A percentile compares a stretch with the other conserved stretches of the same genome.
Evolutionary conservation across 2,329 filamentous ascomycete genomes (phyloP).

Genomic region (Penicillium sp.): DNA sequence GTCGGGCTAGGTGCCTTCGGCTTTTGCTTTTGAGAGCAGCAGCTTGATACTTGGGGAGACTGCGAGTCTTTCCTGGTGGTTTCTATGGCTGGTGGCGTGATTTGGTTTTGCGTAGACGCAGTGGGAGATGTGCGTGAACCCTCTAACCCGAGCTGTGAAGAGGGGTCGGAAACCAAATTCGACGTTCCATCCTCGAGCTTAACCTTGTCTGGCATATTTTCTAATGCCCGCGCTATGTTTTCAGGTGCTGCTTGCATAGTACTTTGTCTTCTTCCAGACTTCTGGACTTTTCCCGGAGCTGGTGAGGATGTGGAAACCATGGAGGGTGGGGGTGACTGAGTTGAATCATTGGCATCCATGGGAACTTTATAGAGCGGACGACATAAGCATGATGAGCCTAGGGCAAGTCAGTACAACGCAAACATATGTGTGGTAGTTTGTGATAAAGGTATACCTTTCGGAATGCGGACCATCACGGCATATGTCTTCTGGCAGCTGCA

Average conservation of each 20-base stretch:
- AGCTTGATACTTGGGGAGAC: constrained; percentile 18
- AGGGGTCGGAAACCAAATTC: constrained; percentile 11
- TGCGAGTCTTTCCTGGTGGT: background rate
- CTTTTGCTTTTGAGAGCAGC: constrained; percentile 25
- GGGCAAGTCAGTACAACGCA: constrained; percentile 12
- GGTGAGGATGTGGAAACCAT: constrained; percentile 24
- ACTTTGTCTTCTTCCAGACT: constrained; percentile 33
- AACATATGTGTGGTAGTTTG: background rate
- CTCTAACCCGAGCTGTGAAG: constrained; percentile 8
- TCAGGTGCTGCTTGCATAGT: constrained; percentile 35
- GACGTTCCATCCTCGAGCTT: constrained; percentile 20
- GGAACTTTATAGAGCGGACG: constrained; percentile 42
- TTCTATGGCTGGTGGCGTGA: background rate
- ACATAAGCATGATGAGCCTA: constrained; percentile 43
- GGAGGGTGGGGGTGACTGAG: constrained; percentile 15
- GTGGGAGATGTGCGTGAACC: background rate
- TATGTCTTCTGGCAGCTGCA: constrained; percentile 44
- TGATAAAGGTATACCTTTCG: constrained; percentile 35
- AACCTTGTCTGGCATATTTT: constrained; percentile 27
- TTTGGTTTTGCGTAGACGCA: background rate
- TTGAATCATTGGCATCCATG: constrained; percentile 13
- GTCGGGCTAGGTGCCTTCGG: constrained; percentile 6
- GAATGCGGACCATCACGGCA: constrained; percentile 47
- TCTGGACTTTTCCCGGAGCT: constrained; percentile 37
- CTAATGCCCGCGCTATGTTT: constrained; percentile 35